Evolutionary conservation across 176 grass and related monocot genomes (phyloP).

Genomic region (Bolboschoenus planiculmis): DNA sequence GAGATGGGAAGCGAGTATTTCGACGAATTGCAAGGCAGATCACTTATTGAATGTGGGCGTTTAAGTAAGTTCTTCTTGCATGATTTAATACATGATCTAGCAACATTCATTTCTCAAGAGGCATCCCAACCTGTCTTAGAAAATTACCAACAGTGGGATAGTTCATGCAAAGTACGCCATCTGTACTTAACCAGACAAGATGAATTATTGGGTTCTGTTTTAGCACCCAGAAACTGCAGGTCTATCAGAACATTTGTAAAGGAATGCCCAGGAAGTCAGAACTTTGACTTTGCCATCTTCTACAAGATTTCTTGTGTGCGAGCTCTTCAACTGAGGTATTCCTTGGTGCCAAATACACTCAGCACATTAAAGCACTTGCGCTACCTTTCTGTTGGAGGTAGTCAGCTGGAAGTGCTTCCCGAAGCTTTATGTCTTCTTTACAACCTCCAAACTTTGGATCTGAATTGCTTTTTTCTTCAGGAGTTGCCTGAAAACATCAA

Average conservation of each 20-base stretch:
- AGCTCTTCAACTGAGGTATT: background rate
- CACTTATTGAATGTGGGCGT: background rate
- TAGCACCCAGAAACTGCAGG: background rate
- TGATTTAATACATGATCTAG: background rate
- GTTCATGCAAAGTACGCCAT: background rate
- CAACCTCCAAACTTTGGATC: constrained; percentile 2
- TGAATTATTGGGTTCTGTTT: background rate
- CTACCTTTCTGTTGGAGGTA: background rate
- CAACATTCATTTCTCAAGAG: background rate
- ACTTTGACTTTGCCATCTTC: background rate
- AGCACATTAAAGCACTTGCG: background rate
- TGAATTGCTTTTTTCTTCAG: background rate
- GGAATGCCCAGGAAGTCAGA: background rate
- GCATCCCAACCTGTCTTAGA: background rate
- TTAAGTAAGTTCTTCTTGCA: background rate
- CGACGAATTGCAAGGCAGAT: background rate
- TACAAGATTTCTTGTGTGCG: background rate
- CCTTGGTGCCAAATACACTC: background rate
- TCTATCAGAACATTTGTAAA: background rate
- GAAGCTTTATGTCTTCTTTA: constrained; percentile 14
- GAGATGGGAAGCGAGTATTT: background rate
- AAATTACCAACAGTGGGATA: background rate
- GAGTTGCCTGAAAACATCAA: background rate
- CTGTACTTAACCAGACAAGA: background rate
- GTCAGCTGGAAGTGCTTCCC: background rate